These are phyloP conservation scores for Fusarium sp. DNA, from an alignment of 2,329 filamentous ascomycete genomes.

Conservation along the genomic window DNA sequence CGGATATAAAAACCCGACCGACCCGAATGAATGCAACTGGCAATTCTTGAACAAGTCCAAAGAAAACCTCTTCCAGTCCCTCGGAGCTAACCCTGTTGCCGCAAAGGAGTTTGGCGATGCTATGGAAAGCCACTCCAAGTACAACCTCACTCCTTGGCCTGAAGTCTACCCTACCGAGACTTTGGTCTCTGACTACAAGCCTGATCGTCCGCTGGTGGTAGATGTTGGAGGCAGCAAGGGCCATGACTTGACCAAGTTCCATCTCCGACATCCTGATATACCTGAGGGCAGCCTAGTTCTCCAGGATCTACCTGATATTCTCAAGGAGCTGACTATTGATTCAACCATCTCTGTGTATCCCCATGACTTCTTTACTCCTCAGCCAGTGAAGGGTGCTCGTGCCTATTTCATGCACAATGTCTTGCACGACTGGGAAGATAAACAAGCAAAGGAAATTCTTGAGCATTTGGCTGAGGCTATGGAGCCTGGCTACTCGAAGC, in stretches of 20 bases:
- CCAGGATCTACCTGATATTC: conserved; percentile 50
- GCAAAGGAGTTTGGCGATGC: conserved; percentile 50
- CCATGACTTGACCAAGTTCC: conserved; percentile 52
- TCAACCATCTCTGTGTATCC: conserved; percentile 45
- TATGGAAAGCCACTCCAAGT: conserved; percentile 54
- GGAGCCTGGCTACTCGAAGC: conserved; percentile 51
- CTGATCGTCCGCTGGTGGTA: conserved; percentile 47
- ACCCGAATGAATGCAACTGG: conserved; percentile 48
- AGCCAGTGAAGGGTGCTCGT: conserved; percentile 54
- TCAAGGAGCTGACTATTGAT: conserved; percentile 42
- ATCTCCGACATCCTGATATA: conserved; percentile 42
- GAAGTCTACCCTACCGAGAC: conserved; percentile 50
- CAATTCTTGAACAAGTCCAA: conserved; percentile 47
- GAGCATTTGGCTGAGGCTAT: conserved; percentile 35
- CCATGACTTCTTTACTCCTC: conserved; percentile 53
- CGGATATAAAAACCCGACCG: conserved; percentile 51
- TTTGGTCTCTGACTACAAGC: conserved; percentile 44
- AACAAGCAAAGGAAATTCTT: conserved; percentile 50
- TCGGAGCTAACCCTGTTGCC: conserved; percentile 46
- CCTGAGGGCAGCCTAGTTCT: conserved; percentile 48
- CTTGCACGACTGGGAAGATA: conserved; percentile 62
- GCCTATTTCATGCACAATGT: conserved; percentile 61
- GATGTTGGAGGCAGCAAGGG: conserved; percentile 54
- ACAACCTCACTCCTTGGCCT: conserved; percentile 53
- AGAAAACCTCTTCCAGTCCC: conserved; percentile 48